phyloP scores from a whole-genome alignment of 352 stramenopile genomes.

The Lagenidium giganteum region DNA sequence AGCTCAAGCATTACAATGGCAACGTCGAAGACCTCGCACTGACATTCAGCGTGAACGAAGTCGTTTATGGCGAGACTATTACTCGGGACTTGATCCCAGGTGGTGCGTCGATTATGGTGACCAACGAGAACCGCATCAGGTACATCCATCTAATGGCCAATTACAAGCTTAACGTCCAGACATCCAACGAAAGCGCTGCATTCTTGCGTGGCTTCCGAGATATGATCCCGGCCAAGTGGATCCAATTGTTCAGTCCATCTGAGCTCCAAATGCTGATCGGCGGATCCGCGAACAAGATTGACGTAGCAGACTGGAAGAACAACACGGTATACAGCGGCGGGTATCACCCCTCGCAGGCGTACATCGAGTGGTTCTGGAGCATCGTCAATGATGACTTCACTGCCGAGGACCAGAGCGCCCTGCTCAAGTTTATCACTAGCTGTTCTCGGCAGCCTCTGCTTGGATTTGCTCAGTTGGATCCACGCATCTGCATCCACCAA shows the following conservation, averaged over 20 bases:
- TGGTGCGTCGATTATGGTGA: slow-evolving; percentile 87
- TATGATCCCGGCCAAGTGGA: slow-evolving; percentile 68
- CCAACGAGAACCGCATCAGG: slow-evolving; percentile 91
- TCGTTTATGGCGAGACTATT: slow-evolving; percentile 64
- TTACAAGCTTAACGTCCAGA: slow-evolving; percentile 93
- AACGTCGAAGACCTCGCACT: slow-evolving; percentile 91
- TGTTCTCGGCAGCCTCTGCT: slow-evolving; percentile 90
- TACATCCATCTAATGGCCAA: slow-evolving; percentile 97
- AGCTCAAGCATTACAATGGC: slow-evolving; percentile 93
- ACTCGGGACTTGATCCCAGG: slow-evolving; percentile 77
- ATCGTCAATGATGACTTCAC: slow-evolving; percentile 71
- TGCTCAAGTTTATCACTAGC: slow-evolving; percentile 97
- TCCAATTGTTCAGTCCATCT: slow-evolving; percentile 80
- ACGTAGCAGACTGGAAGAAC: slow-evolving; percentile 92
- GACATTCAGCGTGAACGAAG: slow-evolving; percentile 90
- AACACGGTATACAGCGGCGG: slow-evolving; percentile 93
- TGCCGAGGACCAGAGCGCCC: slow-evolving; percentile 75
- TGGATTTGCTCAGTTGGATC: slow-evolving; percentile 91
- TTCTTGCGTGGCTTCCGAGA: slow-evolving; percentile 74
- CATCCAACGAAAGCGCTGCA: slow-evolving; percentile 43
- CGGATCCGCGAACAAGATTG: slow-evolving; percentile 89
- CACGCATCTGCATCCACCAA: slow-evolving; percentile 93
- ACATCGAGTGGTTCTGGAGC: slow-evolving; percentile 80
- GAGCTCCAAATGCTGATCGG: slow-evolving; percentile 95
- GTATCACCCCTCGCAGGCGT: slow-evolving; percentile 84